phyloP scores from a whole-genome alignment of 768 basidiomycete genomes.

The Russula lepida region DNA sequence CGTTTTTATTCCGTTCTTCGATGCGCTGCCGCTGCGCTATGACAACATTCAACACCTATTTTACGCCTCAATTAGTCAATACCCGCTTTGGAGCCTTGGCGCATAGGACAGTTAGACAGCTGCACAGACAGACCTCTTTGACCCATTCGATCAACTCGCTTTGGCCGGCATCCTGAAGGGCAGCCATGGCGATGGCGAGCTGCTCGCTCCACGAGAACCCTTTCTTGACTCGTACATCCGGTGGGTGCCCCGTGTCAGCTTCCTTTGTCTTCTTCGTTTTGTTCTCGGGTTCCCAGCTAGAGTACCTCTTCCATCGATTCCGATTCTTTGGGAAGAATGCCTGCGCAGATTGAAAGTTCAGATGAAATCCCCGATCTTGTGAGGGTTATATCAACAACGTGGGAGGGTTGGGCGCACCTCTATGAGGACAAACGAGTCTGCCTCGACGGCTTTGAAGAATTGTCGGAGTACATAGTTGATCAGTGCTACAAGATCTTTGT shows the following conservation, averaged over 20 bases:
- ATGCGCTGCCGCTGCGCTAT: slow-evolving; percentile 51
- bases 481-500: slow-evolving; percentile 75
- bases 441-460: slow-evolving; percentile 87
- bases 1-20: slow-evolving; percentile 49
- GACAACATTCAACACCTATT: slow-evolving; percentile 53
- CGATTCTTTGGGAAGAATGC: slow-evolving; percentile 87
- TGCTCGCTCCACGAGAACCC: slow-evolving; percentile 87
- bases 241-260: slow-evolving; percentile 41
- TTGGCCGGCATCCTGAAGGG: slow-evolving; percentile 59
- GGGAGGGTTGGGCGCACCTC: slow-evolving; percentile 44
- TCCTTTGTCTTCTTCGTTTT: slow-evolving; percentile 32
- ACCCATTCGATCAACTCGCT: slow-evolving; percentile 67
- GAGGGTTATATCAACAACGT: neutral
- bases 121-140: slow-evolving; percentile 52
- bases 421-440: slow-evolving; percentile 79
- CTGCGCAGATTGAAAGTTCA: slow-evolving; percentile 31
- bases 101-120: slow-evolving; percentile 25
- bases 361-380: neutral
- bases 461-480: slow-evolving; percentile 82
- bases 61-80: slow-evolving; percentile 4
- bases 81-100: neutral
- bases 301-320: slow-evolving; percentile 78
- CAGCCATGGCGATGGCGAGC: slow-evolving; percentile 75
- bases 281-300: slow-evolving; percentile 58
- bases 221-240: slow-evolving; percentile 76